These are phyloP conservation scores for Inonotus hispidus DNA, from an alignment of 1,284 basidiomycete genomes.

Conservation along the genomic window DNA sequence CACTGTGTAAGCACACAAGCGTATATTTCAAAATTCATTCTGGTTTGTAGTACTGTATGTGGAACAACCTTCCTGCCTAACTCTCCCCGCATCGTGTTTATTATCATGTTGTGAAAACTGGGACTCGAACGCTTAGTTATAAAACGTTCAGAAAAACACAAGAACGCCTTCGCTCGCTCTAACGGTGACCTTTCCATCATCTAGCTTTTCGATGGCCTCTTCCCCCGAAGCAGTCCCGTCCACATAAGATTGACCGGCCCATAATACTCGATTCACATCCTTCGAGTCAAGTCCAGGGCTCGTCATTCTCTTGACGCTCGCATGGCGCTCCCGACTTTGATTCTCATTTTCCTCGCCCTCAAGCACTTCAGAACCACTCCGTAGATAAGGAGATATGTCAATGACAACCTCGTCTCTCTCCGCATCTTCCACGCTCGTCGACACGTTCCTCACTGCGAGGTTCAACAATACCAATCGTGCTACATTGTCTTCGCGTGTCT, in stretches of 20 bases:
- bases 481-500: slow-evolving; percentile 18
- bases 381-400: slow-evolving; percentile 25
- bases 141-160: slow-evolving; percentile 27
- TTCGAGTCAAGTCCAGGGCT: slow-evolving; percentile 30
- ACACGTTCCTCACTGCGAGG: slow-evolving; percentile 26
- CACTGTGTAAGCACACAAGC: too few species aligned
- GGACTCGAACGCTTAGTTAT: too few species aligned
- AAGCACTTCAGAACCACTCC: slow-evolving; percentile 1
- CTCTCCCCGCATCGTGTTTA: too few species aligned
- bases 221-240: slow-evolving; percentile 28
- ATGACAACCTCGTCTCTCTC: slow-evolving; percentile 22
- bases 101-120: too few species aligned
- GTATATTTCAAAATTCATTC: too few species aligned
- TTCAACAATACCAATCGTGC: slow-evolving; percentile 31
- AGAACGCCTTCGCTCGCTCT: slow-evolving; percentile 31
- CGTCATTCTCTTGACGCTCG: slow-evolving; percentile 29
- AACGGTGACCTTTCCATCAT: slow-evolving; percentile 24
- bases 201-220: slow-evolving; percentile 25
- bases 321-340: too few species aligned
- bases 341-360: too few species aligned
- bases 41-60: too few species aligned
- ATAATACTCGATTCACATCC: slow-evolving; percentile 27
- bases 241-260: slow-evolving; percentile 33
- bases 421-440: slow-evolving; percentile 18
- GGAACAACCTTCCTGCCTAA: too few species aligned